Conservation (phyloP, 2,329 filamentous ascomycete genomes). For the Paecilomyces dactylethromorphus region DNA sequence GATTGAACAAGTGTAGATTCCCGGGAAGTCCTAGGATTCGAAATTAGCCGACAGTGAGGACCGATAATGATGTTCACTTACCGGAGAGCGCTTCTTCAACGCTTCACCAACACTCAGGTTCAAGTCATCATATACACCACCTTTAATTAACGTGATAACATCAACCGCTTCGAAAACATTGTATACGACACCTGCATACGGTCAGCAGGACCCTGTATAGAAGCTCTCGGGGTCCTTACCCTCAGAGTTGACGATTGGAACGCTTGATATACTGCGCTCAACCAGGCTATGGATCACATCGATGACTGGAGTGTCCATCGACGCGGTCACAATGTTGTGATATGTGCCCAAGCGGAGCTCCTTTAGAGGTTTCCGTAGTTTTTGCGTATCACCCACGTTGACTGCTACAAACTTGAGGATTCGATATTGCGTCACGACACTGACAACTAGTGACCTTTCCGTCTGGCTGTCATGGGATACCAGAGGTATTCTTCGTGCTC, state of each 20-base stretch:
- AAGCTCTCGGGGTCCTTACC: constrained; percentile 30
- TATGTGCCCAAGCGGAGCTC: constrained; percentile 86
- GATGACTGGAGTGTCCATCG: constrained; percentile 85
- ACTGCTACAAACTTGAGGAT: constrained; percentile 98
- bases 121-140: constrained; percentile 85
- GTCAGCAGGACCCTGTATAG: background rate
- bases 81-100: constrained; percentile 73
- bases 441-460: constrained; percentile 83
- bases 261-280: constrained; percentile 84
- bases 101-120: constrained; percentile 82
- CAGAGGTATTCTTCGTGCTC: constrained; percentile 86
- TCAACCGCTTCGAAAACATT: constrained; percentile 98
- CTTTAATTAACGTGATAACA: constrained; percentile 92
- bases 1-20: constrained; percentile 91
- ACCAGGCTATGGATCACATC: constrained; percentile 94
- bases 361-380: constrained; percentile 77
- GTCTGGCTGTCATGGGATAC: constrained; percentile 95
- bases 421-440: constrained; percentile 94
- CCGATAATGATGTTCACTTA: constrained; percentile 29
- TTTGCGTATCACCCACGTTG: constrained; percentile 82
- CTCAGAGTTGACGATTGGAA: constrained; percentile 82
- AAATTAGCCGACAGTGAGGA: constrained; percentile 2
- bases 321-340: constrained; percentile 68
- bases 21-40: constrained; percentile 67
- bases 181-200: constrained; percentile 57